Conservation (phyloP, 1,139 yeast species). For the Yarrowia galli region DNA sequence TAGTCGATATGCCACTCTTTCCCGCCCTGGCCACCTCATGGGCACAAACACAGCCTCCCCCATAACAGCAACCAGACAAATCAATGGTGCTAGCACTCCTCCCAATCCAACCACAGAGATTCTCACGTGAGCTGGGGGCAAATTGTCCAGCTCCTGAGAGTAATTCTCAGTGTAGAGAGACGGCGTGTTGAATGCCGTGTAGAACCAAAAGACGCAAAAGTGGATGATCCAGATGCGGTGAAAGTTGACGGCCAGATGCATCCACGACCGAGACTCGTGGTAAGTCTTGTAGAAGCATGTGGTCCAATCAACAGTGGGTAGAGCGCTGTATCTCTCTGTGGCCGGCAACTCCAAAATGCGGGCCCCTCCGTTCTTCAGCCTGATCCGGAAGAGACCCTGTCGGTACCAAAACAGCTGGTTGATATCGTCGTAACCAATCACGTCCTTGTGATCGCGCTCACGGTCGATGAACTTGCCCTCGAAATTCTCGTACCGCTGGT, state of each 20-base stretch:
- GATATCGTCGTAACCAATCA: constrained; percentile 97
- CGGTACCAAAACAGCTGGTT: constrained; percentile 99
- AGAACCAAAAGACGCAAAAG: constrained; percentile 90
- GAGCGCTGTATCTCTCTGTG: constrained; percentile 84
- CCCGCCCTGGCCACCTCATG: constrained; percentile 99
- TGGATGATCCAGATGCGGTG: constrained; percentile 98
- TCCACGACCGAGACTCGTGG: constrained; percentile 97
- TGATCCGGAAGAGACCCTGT: constrained; percentile 93
- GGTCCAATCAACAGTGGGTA: constrained; percentile 93
- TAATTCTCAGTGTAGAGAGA: constrained; percentile 87
- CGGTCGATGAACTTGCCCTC: constrained; percentile 97
- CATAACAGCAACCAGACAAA: constrained; percentile 86
- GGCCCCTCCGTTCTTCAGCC: constrained; percentile 80
- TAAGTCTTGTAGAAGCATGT: constrained; percentile 95
- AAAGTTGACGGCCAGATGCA: constrained; percentile 92
- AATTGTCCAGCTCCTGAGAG: constrained; percentile 80
- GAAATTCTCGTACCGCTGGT: constrained; percentile 92
- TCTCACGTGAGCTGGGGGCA: constrained; percentile 83
- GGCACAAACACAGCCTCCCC: constrained; percentile 98
- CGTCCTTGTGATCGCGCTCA: constrained; percentile 92
- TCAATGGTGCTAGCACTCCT: constrained; percentile 81
- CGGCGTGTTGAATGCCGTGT: constrained; percentile 90
- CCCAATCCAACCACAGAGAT: constrained; percentile 95
- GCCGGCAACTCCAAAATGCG: constrained; percentile 89
- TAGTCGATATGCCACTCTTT: constrained; percentile 88